A percentile compares a stretch with the other conserved stretches of the same genome.
Conservation (phyloP, 192 early-diverging fungal genomes). For the Diversispora eburnea region DNA sequence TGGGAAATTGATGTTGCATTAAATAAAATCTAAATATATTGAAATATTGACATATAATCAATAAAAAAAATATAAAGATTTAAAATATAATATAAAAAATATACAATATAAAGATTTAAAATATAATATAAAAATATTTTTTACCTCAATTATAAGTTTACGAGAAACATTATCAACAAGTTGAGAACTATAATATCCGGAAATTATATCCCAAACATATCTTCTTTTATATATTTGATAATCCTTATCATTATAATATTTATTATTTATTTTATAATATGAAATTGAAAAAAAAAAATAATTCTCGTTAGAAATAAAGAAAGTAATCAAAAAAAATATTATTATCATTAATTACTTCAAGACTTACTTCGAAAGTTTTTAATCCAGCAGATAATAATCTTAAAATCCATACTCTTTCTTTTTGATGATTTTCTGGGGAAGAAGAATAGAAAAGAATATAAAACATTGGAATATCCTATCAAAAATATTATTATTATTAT, state of each 20-base stretch:
- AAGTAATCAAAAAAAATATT: neutral
- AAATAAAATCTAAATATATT: slow-evolving; percentile 47
- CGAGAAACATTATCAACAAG: slow-evolving; percentile 56
- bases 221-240: slow-evolving; percentile 65
- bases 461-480: slow-evolving; percentile 79
- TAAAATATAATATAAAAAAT: neutral
- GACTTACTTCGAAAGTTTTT: slow-evolving; percentile 46
- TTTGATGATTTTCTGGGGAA: slow-evolving; percentile 53
- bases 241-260: slow-evolving; percentile 43
- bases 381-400: slow-evolving; percentile 59
- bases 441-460: slow-evolving; percentile 73
- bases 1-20: slow-evolving; percentile 51
- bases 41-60: neutral
- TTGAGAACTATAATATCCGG: slow-evolving; percentile 63
- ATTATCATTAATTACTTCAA: neutral
- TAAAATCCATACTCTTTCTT: slow-evolving; percentile 75
- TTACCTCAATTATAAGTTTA: slow-evolving; percentile 51
- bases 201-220: slow-evolving; percentile 66
- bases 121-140: slow-evolving; percentile 31
- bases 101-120: neutral
- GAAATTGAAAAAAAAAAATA: neutral
- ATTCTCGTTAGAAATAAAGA: neutral
- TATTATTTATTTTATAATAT: neutral
- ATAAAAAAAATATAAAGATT: neutral
- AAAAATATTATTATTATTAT: neutral